These are phyloP conservation scores for Barnettozyma sp. DNA, from an alignment of 805 yeast genomes.

Conservation along the genomic window DNA sequence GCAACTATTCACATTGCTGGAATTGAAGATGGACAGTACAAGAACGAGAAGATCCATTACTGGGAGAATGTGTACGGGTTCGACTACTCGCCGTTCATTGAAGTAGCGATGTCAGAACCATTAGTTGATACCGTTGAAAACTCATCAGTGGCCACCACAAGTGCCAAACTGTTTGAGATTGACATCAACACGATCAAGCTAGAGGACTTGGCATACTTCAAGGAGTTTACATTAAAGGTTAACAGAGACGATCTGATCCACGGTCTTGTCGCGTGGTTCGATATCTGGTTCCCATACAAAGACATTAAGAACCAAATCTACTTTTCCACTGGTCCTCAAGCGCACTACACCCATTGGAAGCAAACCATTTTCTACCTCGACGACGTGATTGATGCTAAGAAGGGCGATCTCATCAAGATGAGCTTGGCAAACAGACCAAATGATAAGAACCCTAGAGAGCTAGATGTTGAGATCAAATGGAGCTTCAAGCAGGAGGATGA, in stretches of 20 bases:
- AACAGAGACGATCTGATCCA: constrained; percentile 76
- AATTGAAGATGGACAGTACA: constrained; percentile 87
- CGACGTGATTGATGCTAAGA: constrained; percentile 68
- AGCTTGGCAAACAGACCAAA: constrained; percentile 72
- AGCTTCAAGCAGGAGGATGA: constrained; percentile 39
- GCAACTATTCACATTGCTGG: constrained; percentile 86
- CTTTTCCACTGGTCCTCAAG: constrained; percentile 92
- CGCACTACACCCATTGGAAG: constrained; percentile 96
- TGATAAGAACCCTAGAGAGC: constrained; percentile 72
- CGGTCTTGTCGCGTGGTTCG: constrained; percentile 93
- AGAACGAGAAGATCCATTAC: constrained; percentile 81
- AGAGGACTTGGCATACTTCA: constrained; percentile 71
- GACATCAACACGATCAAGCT: constrained; percentile 86
- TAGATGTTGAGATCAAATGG: constrained; percentile 68
- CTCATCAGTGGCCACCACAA: constrained; percentile 65
- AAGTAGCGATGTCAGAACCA: constrained; percentile 86
- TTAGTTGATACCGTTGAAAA: constrained; percentile 92
- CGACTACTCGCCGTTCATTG: constrained; percentile 86
- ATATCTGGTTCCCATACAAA: constrained; percentile 75
- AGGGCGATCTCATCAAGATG: constrained; percentile 73
- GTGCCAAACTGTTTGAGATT: constrained; percentile 64
- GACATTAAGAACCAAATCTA: constrained; percentile 48
- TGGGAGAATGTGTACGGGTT: constrained; percentile 98
- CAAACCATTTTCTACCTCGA: constrained; percentile 91
- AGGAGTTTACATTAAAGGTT: constrained; percentile 64